These are phyloP conservation scores for Claviceps paspali DNA, from an alignment of 2,329 filamentous ascomycete genomes.

Conservation along the genomic window DNA sequence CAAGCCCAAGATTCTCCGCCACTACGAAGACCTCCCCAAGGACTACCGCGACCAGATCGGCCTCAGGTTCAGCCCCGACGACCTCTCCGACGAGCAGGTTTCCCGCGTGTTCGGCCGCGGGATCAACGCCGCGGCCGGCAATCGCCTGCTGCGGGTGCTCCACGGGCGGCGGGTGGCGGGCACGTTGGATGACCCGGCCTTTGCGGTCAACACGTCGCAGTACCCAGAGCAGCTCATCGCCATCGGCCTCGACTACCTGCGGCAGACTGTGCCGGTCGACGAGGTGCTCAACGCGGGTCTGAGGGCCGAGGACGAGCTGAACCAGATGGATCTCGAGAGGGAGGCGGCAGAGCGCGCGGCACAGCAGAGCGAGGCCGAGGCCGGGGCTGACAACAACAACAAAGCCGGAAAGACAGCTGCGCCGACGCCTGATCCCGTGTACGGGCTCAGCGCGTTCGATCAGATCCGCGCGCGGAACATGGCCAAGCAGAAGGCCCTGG, in stretches of 20 bases:
- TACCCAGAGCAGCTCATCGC: constrained; percentile 27
- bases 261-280: constrained; percentile 38
- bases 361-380: constrained; percentile 9
- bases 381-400: constrained; percentile 11
- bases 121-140: constrained; percentile 29
- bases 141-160: constrained; percentile 39
- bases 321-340: constrained; percentile 33
- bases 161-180: constrained; percentile 50
- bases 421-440: constrained; percentile 29
- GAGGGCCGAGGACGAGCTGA: constrained; percentile 47
- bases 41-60: constrained; percentile 41
- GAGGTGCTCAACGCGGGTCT: constrained; percentile 46
- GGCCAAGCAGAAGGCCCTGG: constrained; percentile 31
- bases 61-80: constrained; percentile 33
- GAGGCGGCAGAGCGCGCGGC: constrained; percentile 13
- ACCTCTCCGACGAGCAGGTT: constrained; percentile 34
- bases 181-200: constrained; percentile 43
- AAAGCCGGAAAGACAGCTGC: constrained; percentile 10
- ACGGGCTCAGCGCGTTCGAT: constrained; percentile 42
- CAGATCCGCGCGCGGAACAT: constrained; percentile 38
- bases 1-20: constrained; percentile 24
- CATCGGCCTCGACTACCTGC: constrained; percentile 38
- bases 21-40: constrained; percentile 42
- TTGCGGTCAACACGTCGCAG: constrained; percentile 29
- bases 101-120: constrained; percentile 33